A percentile compares a stretch with the other conserved stretches of the same genome.
Evolutionary conservation across 345 rosid genomes (phyloP).

Genomic region (Hibiscus syriacus): DNA sequence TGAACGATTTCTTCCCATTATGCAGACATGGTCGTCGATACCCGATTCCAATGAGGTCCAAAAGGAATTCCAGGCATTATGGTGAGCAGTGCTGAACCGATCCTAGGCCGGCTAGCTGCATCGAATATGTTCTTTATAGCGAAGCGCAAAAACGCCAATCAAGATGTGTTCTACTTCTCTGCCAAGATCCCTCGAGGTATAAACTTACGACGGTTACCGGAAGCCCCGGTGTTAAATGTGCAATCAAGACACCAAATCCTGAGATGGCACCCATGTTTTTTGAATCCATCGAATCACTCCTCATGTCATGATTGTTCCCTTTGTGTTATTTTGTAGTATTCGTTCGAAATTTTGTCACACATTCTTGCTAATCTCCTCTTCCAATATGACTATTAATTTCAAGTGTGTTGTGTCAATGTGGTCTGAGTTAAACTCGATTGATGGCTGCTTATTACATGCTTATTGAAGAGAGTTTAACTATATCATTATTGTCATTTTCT

Average conservation of each 20-base stretch:
- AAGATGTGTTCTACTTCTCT: constrained; percentile 89
- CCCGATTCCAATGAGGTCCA: constrained; percentile 87
- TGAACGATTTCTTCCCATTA: background rate
- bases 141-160: constrained; percentile 87
- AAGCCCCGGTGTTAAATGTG: constrained; percentile 77
- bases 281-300: constrained; percentile 76
- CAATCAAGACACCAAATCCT: constrained; percentile 81
- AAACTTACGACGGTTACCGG: constrained; percentile 67
- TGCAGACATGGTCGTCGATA: constrained; percentile 91
- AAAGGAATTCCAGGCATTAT: constrained; percentile 68
- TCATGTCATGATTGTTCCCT: constrained; percentile 35
- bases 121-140: constrained; percentile 90
- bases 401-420: background rate
- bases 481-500: no score
- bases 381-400: background rate
- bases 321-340: background rate
- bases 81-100: constrained; percentile 51
- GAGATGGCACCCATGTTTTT: constrained; percentile 88
- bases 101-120: constrained; percentile 56
- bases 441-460: background rate
- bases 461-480: no score
- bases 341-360: constrained; percentile 11
- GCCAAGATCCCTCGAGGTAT: constrained; percentile 71
- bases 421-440: background rate
- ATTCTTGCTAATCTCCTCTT: background rate